Base-by-base conservation (phyloP, 371 early-diverging fungal genomes). In the Mucor lusitanicus region DNA sequence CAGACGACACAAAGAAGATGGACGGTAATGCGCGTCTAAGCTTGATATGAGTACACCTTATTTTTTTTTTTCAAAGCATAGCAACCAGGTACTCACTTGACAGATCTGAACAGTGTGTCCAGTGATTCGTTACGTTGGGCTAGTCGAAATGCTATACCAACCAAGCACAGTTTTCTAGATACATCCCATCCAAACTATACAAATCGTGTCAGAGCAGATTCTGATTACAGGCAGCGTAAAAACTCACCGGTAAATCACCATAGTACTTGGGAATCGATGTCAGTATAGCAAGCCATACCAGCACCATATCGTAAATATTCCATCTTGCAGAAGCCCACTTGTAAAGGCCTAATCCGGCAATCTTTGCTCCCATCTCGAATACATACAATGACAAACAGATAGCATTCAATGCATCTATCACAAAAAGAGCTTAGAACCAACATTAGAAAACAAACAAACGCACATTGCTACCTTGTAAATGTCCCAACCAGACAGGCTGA, bases 81-180 rank as follows among this genome's bases (percentile, higher is more conserved):
- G 12, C 12, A 32, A 57, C 8, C 17, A 50, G n/a, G 13, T 33
- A 69, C 80, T 77, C 78, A 84, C 84, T 71, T 72, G 12, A 76
- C 65, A 0, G 81, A 78, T 23, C 76, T 72, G 32, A 86, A 84
- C 15, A 86, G 61, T 4, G 80, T 83, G 59, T 84, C 77, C 12
- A 86, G 61, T 7, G 84, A 74, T 33, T 82, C 82, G 32, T 72
- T 83, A 57, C 85, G 71, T 61, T 84, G 84, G 0, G 79, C 85
- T 12, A 83, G 64, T 13, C 86, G 79, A 61, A 85, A 83, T 8
- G 82, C 81, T 35, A 84, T 74, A 19, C 79, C 82, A 28, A 83
- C 77, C 11, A 72, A 48, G 3, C 76, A 62, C 21, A 82, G 42
- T 17, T 74, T 80, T 57, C 79, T 66, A 0, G 66, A 28, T 0